These are phyloP conservation scores for Phytophthora pisi DNA, from an alignment of 352 stramenopile genomes.

Conservation along the genomic window DNA sequence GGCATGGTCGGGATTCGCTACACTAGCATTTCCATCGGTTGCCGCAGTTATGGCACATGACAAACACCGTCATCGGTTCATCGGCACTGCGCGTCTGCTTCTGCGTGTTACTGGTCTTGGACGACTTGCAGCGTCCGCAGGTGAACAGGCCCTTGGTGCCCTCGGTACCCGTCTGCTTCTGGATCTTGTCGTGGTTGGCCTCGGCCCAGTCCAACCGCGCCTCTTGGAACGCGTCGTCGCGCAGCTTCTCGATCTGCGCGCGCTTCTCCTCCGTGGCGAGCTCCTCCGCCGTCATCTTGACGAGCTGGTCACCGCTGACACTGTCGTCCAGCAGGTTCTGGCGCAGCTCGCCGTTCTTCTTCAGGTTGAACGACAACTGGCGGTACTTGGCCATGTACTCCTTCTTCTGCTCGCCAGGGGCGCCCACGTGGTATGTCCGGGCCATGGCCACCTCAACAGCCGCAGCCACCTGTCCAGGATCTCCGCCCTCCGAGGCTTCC, in stretches of 20 bases:
- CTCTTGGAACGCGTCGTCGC: constrained; percentile 84
- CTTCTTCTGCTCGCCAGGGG: constrained; percentile 82
- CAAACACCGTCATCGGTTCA: constrained; percentile 98
- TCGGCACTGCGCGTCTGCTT: constrained; percentile 98
- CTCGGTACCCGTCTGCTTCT: constrained; percentile 85
- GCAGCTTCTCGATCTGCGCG: constrained; percentile 83
- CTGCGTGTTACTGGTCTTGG: constrained; percentile 96
- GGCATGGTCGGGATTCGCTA: constrained; percentile 32
- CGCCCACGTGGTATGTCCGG: constrained; percentile 68
- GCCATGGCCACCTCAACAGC: constrained; percentile 83
- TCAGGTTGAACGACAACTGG: constrained; percentile 91
- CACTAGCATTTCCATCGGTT: constrained; percentile 95
- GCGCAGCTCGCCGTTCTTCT: constrained; percentile 87
- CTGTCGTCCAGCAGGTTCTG: constrained; percentile 74
- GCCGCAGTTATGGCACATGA: constrained; percentile 96
- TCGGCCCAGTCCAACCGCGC: constrained; percentile 89
- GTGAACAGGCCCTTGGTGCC: constrained; percentile 85
- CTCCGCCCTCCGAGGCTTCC: constrained; percentile 53
- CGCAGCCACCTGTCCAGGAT: constrained; percentile 58
- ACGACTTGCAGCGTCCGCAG: constrained; percentile 95
- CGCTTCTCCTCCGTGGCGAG: constrained; percentile 88
- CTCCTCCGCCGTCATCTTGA: constrained; percentile 87
- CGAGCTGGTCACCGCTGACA: constrained; percentile 74
- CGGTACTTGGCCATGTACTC: constrained; percentile 90
- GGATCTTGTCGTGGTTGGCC: constrained; percentile 92